Evolutionary conservation across 2,329 filamentous ascomycete species (phyloP).

Genomic region (Sporothrix brasiliensis): DNA sequence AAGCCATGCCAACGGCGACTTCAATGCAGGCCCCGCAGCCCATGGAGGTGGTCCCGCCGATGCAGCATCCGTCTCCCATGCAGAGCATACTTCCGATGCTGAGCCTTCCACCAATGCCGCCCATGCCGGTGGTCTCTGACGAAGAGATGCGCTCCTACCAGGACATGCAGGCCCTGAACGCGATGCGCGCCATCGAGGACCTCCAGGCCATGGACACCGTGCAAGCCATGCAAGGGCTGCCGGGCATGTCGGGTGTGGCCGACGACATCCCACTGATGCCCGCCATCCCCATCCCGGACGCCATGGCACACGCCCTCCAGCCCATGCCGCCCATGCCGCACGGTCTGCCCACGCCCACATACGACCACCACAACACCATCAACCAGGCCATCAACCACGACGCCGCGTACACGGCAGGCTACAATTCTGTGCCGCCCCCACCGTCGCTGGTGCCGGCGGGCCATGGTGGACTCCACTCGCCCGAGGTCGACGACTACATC

Average conservation of each 20-base stretch:
- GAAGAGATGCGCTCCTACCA: not conserved
- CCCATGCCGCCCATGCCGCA: not conserved
- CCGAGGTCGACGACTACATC: not conserved
- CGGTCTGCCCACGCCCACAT: not conserved
- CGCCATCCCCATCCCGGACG: not conserved
- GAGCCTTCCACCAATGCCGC: not conserved
- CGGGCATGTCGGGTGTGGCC: not conserved
- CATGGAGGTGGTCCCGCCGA: not conserved
- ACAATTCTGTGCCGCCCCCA: not conserved
- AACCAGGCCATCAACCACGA: too few relatives aligned
- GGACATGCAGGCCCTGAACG: conserved; percentile 16
- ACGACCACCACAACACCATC: not conserved
- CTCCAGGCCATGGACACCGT: not conserved
- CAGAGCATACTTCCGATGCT: not conserved
- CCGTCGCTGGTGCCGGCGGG: not conserved
- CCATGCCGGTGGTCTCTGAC: not conserved
- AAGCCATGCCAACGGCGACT: not conserved
- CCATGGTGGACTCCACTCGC: not conserved
- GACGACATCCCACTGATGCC: conserved; percentile 3
- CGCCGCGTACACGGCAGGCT: not conserved
- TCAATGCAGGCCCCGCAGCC: not conserved
- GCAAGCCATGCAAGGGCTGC: conserved; percentile 1
- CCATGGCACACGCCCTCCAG: not conserved
- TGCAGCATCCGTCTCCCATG: too few relatives aligned
- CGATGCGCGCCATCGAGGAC: conserved; percentile 3